Percentiles rank a stretch among this genome's conserved stretches.
phyloP scores from a whole-genome alignment of 164 flowering plant genomes.

The Paratinospora sagittata region DNA sequence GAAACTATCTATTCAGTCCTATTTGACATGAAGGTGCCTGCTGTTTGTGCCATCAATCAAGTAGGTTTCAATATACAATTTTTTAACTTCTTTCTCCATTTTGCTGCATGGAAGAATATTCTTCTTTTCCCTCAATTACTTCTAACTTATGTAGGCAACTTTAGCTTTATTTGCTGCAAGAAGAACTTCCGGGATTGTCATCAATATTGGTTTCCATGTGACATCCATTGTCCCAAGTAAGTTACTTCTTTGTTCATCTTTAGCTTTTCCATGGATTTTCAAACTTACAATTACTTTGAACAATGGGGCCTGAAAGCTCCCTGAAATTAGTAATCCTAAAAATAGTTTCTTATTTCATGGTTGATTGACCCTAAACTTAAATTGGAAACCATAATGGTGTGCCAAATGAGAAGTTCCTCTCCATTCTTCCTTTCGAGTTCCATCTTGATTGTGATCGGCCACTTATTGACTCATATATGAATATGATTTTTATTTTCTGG shows the following conservation, averaged over 20 bases:
- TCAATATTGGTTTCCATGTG: slow-evolving; percentile 84
- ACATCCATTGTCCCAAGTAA: slow-evolving; percentile 94
- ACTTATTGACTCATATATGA: not conserved
- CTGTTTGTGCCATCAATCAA: slow-evolving; percentile 88
- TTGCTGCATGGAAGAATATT: not conserved
- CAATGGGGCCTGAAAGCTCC: not conserved
- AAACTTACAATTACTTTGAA: not conserved
- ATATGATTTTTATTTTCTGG: not conserved
- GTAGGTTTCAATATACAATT: slow-evolving; percentile 20
- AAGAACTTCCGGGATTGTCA: slow-evolving; percentile 77
- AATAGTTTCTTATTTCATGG: not conserved
- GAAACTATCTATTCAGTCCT: slow-evolving; percentile 59
- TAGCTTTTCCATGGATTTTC: not conserved
- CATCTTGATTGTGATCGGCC: not conserved
- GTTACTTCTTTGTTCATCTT: slow-evolving; percentile 15
- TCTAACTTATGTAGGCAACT: slow-evolving; percentile 47
- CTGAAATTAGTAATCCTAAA: not conserved
- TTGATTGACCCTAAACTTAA: too few relatives aligned
- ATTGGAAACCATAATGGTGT: not conserved
- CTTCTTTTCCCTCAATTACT: not conserved
- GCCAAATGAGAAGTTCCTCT: not conserved
- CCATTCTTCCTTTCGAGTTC: not conserved
- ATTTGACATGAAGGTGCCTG: slow-evolving; percentile 92
- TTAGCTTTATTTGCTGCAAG: slow-evolving; percentile 84
- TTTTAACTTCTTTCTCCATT: not conserved